Conservation (phyloP, 805 yeast species). For the Saccharomyces paradoxus region DNA sequence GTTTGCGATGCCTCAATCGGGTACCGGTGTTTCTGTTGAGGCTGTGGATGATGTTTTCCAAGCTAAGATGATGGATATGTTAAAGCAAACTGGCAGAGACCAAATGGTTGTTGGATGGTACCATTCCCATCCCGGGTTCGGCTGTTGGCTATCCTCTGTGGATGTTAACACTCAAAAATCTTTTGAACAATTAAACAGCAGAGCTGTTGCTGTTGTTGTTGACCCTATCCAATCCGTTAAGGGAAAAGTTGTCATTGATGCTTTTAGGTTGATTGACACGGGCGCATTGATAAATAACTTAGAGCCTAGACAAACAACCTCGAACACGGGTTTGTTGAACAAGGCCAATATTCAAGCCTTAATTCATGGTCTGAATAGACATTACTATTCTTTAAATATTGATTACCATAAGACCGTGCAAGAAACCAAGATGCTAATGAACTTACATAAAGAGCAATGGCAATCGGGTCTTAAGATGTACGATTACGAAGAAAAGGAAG, state of each 20-base stretch:
- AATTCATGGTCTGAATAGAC: conserved; percentile 94
- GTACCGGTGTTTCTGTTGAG: conserved; percentile 97
- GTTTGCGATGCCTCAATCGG: conserved; percentile 98
- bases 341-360: conserved; percentile 95
- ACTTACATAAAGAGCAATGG: conserved; percentile 93
- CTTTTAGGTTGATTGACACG: conserved; percentile 88
- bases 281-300: conserved; percentile 87
- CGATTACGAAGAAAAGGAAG: conserved; percentile 72
- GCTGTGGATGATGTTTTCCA: conserved; percentile 99
- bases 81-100: conserved; percentile 97
- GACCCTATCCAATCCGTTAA: conserved; percentile 98
- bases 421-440: conserved; percentile 89
- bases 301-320: conserved; percentile 96
- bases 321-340: conserved; percentile 88
- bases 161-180: conserved; percentile 98
- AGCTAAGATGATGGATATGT: conserved; percentile 99
- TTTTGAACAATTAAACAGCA: conserved; percentile 86
- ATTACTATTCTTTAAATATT: conserved; percentile 89
- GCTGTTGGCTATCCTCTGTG: conserved; percentile 98
- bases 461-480: conserved; percentile 77
- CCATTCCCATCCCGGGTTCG: conserved; percentile 98
- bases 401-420: conserved; percentile 87
- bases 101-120: conserved; percentile 99
- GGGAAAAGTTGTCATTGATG: conserved; percentile 98
- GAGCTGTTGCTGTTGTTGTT: conserved; percentile 97